Evolutionary conservation across 2,329 filamentous ascomycete species (phyloP).

Genomic region (Emmonsiellopsis sp.): DNA sequence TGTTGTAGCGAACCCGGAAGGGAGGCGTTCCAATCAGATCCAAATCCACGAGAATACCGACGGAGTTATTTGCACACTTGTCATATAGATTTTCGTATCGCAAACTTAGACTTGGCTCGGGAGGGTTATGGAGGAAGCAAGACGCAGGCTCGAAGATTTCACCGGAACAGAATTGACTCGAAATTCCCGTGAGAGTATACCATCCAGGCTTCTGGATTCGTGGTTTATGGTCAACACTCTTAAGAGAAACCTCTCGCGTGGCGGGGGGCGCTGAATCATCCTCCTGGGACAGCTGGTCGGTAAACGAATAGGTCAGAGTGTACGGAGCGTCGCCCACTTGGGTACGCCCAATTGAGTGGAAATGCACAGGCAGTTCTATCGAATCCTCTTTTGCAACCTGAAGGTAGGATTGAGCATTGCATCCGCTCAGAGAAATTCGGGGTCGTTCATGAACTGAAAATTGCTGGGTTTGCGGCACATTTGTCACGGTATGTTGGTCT

Average conservation of each 20-base stretch:
- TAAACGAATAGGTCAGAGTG: conserved; percentile 72
- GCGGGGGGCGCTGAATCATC: conserved; percentile 49
- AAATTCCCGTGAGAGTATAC: conserved; percentile 73
- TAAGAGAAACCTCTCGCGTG: conserved; percentile 46
- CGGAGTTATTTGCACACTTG: conserved; percentile 87
- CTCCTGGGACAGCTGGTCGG: conserved; percentile 64
- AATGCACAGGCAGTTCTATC: conserved; percentile 60
- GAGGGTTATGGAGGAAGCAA: conserved; percentile 84
- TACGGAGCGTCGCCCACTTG: conserved; percentile 56
- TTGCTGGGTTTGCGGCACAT: conserved; percentile 58
- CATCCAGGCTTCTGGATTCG: conserved; percentile 68
- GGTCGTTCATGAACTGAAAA: conserved; percentile 86
- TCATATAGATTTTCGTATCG: conserved; percentile 76
- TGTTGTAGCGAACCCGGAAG: conserved; percentile 71
- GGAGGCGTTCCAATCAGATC: conserved; percentile 89
- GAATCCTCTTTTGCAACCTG: conserved; percentile 69
- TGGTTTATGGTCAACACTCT: conserved; percentile 54
- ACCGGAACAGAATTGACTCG: conserved; percentile 71
- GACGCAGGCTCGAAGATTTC: conserved; percentile 89
- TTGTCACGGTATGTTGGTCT: conserved; percentile 49
- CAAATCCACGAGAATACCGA: conserved; percentile 79
- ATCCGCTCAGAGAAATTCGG: conserved; percentile 59
- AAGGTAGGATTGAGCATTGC: conserved; percentile 69
- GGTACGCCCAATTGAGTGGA: conserved; percentile 51
- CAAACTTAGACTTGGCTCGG: conserved; percentile 70